Conservation (phyloP, 495 filamentous ascomycete species). For the Penicillium steckii region DNA sequence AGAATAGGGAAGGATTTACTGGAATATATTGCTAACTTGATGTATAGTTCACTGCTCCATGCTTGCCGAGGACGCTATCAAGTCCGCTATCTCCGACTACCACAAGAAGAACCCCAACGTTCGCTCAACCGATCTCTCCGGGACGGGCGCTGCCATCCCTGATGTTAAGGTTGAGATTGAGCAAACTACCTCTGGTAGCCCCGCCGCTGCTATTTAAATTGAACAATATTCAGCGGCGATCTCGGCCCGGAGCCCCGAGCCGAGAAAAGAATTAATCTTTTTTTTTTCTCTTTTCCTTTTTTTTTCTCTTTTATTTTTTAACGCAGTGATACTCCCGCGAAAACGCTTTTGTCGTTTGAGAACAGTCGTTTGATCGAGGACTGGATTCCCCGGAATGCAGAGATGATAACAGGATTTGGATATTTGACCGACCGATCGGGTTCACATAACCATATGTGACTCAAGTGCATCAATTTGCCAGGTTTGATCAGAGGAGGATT, state of each 20-base stretch:
- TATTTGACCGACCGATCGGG: no score
- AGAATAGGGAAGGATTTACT: neutral
- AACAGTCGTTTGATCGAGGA: conserved; percentile 25
- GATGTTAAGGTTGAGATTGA: conserved; percentile 50
- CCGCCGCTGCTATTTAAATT: conserved; percentile 30
- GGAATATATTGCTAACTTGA: conserved; percentile 9
- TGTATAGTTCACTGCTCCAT: conserved; percentile 92
- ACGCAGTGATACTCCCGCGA: conserved; percentile 1
- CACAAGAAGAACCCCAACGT: conserved; percentile 87
- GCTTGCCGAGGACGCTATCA: conserved; percentile 99
- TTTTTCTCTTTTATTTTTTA: neutral
- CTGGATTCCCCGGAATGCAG: conserved; percentile 2
- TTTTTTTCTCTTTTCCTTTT: neutral
- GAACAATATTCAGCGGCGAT: neutral
- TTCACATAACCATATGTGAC: no score
- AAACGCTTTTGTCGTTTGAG: conserved; percentile 6
- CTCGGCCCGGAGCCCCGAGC: conserved; percentile 1
- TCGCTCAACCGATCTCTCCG: conserved; percentile 69
- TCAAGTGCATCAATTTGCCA: neutral
- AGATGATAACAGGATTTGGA: neutral
- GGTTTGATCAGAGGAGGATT: conserved; percentile 7
- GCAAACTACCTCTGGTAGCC: conserved; percentile 25
- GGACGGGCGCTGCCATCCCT: conserved; percentile 59
- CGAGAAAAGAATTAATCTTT: conserved; percentile 8
- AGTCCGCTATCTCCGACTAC: conserved; percentile 97